phyloP scores from a whole-genome alignment of 2,329 filamentous ascomycete genomes.

The Pyricularia grisea region DNA sequence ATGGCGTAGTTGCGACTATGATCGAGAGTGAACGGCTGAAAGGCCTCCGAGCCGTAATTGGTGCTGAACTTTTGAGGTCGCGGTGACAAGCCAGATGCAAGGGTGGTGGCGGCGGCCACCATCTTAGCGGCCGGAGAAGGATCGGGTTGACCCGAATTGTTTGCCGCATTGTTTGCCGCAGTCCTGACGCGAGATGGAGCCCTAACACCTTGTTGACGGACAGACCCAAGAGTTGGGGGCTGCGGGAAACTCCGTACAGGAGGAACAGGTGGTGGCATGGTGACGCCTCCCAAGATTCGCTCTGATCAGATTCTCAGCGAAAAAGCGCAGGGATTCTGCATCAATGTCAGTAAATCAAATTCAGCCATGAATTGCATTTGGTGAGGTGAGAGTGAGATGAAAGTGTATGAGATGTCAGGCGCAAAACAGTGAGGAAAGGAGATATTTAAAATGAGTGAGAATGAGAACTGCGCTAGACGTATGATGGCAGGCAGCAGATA shows the following conservation, averaged over 20 bases:
- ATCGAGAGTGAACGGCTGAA: background rate
- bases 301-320: background rate
- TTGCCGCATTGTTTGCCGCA: background rate
- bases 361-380: background rate
- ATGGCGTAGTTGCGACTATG: constrained; percentile 2
- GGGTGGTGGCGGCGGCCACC: background rate
- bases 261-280: background rate
- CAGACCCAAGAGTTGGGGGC: constrained; percentile 1
- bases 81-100: constrained; percentile 2
- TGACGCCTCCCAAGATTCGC: background rate
- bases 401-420: background rate
- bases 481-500: background rate
- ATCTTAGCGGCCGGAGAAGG: background rate
- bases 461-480: background rate
- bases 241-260: background rate
- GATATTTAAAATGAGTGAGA: background rate
- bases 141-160: background rate
- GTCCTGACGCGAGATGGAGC: background rate
- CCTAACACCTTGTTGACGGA: background rate
- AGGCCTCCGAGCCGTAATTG: constrained; percentile 1
- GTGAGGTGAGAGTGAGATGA: background rate
- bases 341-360: background rate
- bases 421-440: background rate
- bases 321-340: background rate
- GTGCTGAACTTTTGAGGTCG: constrained; percentile 4